Evolutionary conservation across 495 filamentous ascomycete species (phyloP).

Genomic region (Hypoxylon rickii): DNA sequence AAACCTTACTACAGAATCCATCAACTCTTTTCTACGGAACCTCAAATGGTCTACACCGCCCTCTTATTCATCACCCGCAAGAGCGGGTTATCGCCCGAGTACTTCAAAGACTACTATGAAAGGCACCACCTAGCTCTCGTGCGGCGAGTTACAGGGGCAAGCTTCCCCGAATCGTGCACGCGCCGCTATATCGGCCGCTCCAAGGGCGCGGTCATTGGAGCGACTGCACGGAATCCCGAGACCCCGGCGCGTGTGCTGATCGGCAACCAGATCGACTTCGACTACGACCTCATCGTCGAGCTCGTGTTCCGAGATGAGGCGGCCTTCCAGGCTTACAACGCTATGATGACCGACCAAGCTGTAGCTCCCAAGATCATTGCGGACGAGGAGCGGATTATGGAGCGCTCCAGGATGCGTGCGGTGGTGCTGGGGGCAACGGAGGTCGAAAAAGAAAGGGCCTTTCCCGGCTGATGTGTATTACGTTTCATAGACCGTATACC

Average conservation of each 20-base stretch:
- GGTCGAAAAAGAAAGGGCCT: no score
- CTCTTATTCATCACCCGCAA: conserved; percentile 40
- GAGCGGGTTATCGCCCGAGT: conserved; percentile 30
- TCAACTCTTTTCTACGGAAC: not conserved
- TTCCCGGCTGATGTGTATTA: no score
- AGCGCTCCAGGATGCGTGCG: conserved; percentile 31
- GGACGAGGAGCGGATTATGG: conserved; percentile 44
- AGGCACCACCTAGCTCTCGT: conserved; percentile 40
- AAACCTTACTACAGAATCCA: not conserved
- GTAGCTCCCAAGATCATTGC: conserved; percentile 18
- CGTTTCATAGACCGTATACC: no score
- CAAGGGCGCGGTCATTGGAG: conserved; percentile 5
- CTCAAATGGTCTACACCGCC: conserved; percentile 23
- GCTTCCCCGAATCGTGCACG: conserved; percentile 35
- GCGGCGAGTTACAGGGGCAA: conserved; percentile 30
- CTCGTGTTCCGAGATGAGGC: conserved; percentile 42
- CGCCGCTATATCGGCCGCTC: conserved; percentile 40
- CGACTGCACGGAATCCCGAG: conserved; percentile 5
- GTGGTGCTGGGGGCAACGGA: conserved; percentile 42
- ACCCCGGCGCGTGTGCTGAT: conserved; percentile 40
- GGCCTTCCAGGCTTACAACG: conserved; percentile 34
- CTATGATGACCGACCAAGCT: conserved; percentile 37
- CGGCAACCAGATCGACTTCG: conserved; percentile 45
- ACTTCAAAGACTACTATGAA: conserved; percentile 44
- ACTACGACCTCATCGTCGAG: conserved; percentile 46